These are phyloP conservation scores for Lichtheimia ornata DNA, from an alignment of 371 early-diverging fungal genomes.

Conservation along the genomic window DNA sequence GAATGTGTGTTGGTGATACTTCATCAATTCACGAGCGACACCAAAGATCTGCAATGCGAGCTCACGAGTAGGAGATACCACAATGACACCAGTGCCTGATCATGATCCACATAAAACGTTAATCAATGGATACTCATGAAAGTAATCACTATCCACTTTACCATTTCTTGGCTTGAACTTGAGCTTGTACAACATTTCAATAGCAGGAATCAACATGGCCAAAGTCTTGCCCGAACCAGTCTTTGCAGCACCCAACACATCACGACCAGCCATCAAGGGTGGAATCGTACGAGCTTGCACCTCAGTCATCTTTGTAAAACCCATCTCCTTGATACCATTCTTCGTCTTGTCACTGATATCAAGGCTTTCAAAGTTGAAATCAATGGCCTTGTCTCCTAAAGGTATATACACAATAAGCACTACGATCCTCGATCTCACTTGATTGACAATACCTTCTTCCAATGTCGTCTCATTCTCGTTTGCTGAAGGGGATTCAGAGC, in stretches of 20 bases:
- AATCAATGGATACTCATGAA: background rate
- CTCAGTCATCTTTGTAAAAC: slow-evolving; percentile 95
- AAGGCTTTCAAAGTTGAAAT: slow-evolving; percentile 62
- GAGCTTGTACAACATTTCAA: slow-evolving; percentile 85
- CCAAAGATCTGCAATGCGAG: slow-evolving; percentile 98
- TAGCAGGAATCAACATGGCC: slow-evolving; percentile 96
- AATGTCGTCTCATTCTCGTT: background rate
- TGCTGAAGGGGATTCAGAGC: background rate
- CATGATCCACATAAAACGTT: background rate
- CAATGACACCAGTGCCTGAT: slow-evolving; percentile 86
- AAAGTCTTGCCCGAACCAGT: slow-evolving; percentile 99
- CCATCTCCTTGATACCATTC: slow-evolving; percentile 91
- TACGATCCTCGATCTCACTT: background rate
- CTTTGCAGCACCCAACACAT: slow-evolving; percentile 98
- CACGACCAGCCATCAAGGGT: slow-evolving; percentile 92
- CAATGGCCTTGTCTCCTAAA: slow-evolving; percentile 6
- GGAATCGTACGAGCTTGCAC: slow-evolving; percentile 97
- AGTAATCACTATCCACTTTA: slow-evolving; percentile 18
- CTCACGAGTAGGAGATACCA: slow-evolving; percentile 99
- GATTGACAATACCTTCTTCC: slow-evolving; percentile 1
- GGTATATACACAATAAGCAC: background rate
- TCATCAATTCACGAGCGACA: slow-evolving; percentile 92
- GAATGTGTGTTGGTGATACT: slow-evolving; percentile 87
- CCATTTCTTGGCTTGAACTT: slow-evolving; percentile 95
- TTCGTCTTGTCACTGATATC: slow-evolving; percentile 69